Evolutionary conservation across 306 rosid genomes (phyloP).

Genomic region (Erythrophleum fordii): DNA sequence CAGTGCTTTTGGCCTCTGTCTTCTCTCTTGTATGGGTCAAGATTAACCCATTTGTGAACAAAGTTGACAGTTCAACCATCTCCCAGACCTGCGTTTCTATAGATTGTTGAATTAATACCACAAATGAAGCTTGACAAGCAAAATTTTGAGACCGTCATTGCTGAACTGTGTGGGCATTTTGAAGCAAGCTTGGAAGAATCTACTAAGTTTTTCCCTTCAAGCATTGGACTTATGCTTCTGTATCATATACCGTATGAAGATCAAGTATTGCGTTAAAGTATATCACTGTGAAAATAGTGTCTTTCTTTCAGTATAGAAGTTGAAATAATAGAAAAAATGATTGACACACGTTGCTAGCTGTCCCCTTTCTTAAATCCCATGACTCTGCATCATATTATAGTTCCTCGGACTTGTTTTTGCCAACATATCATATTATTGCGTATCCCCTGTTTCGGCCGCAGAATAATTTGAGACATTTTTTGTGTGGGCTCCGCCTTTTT

Average conservation of each 20-base stretch:
- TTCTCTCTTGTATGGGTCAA: conserved; percentile 96
- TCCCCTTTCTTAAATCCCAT: background rate
- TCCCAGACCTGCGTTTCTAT: conserved; percentile 73
- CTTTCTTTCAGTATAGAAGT: conserved; percentile 23
- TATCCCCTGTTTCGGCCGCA: background rate
- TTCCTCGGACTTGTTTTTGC: background rate
- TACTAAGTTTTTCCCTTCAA: background rate
- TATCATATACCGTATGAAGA: conserved; percentile 9
- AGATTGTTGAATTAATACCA: conserved; percentile 65
- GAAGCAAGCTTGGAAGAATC: conserved; percentile 27
- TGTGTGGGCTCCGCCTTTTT: background rate
- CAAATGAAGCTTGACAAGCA: conserved; percentile 23
- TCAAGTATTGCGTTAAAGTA: conserved; percentile 20
- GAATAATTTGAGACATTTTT: background rate
- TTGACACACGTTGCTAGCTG: background rate
- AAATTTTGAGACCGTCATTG: conserved; percentile 36
- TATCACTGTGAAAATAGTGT: conserved; percentile 39
- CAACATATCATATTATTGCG: conserved; percentile 2
- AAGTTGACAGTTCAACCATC: conserved; percentile 57
- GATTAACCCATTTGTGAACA: conserved; percentile 84
- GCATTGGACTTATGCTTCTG: conserved; percentile 22
- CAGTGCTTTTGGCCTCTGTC: conserved; percentile 91
- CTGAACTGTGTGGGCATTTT: conserved; percentile 32
- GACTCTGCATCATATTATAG: background rate
- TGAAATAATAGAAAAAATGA: conserved; percentile 21